Evolutionary conservation across 2,329 filamentous ascomycete species (phyloP).

Genomic region (Diaporthe eres): DNA sequence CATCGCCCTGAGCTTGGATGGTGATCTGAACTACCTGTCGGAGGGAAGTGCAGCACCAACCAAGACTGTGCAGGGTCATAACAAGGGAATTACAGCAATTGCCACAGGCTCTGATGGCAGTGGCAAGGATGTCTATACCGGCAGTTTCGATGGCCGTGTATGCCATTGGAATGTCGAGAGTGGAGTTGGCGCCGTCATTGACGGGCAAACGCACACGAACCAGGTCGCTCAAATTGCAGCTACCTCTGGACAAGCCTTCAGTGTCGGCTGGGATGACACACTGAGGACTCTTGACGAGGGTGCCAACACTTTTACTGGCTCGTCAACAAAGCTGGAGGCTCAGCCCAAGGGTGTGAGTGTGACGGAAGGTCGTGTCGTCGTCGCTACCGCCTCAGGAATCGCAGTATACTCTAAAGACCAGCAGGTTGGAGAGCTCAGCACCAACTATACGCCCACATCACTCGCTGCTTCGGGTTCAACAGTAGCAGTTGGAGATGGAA

Average conservation of each 20-base stretch:
- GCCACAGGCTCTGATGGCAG: constrained; percentile 69
- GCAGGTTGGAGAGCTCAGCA: constrained; percentile 70
- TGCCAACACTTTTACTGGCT: constrained; percentile 81
- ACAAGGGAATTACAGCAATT: constrained; percentile 90
- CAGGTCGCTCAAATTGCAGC: constrained; percentile 84
- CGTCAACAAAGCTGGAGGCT: constrained; percentile 75
- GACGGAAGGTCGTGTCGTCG: constrained; percentile 64
- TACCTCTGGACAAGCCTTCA: constrained; percentile 77
- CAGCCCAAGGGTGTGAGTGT: constrained; percentile 85
- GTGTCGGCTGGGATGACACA: constrained; percentile 94
- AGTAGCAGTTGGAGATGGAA: constrained; percentile 81
- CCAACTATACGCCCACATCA: constrained; percentile 76
- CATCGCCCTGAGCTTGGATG: constrained; percentile 89
- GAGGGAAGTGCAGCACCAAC: constrained; percentile 79
- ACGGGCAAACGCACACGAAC: constrained; percentile 87
- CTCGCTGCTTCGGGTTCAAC: constrained; percentile 77
- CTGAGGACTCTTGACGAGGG: constrained; percentile 83
- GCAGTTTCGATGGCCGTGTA: constrained; percentile 91
- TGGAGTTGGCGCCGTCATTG: constrained; percentile 78
- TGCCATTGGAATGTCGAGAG: constrained; percentile 84
- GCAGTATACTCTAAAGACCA: constrained; percentile 72
- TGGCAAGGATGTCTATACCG: constrained; percentile 82
- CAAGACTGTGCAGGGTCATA: constrained; percentile 86
- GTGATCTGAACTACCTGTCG: constrained; percentile 90
- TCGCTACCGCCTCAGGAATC: constrained; percentile 69